A percentile compares a stretch with the other conserved stretches of the same genome.
Evolutionary conservation across 441 rosid species (phyloP).

Genomic region (Brassica hybrid): DNA sequence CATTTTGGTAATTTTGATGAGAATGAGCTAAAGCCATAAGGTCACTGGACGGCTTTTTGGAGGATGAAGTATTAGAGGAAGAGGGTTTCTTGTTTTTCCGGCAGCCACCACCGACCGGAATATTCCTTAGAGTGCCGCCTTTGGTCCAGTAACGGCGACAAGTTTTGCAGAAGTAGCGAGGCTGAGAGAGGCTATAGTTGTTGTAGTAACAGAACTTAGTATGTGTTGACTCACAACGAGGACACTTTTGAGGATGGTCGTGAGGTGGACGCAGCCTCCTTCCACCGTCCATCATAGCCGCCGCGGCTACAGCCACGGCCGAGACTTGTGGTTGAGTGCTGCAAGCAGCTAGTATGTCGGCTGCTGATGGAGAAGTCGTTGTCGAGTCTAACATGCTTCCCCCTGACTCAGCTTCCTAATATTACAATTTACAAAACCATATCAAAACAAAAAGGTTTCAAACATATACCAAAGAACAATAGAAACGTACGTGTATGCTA

Average conservation of each 20-base stretch:
- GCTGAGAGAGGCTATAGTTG: conserved; percentile 96
- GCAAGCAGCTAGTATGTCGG: conserved; percentile 65
- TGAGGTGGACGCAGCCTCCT: conserved; percentile 79
- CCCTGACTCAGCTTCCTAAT: conserved; percentile 51
- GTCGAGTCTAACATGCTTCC: conserved; percentile 59
- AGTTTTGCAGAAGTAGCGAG: conserved; percentile 95
- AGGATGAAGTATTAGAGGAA: conserved; percentile 48
- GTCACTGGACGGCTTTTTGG: conserved; percentile 62
- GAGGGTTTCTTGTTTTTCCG: conserved; percentile 80
- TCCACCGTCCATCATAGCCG: conserved; percentile 69
- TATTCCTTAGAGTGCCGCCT: conserved; percentile 90
- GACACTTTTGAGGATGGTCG: conserved; percentile 88
- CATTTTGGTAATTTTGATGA: conserved; percentile 51
- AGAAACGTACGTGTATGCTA: not conserved
- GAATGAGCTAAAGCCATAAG: conserved; percentile 61
- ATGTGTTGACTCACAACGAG: conserved; percentile 88
- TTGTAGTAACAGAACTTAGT: conserved; percentile 97
- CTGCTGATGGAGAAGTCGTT: conserved; percentile 77
- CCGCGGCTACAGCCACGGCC: conserved; percentile 39
- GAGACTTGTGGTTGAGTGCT: conserved; percentile 70
- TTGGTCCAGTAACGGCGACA: conserved; percentile 98
- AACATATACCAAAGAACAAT: not conserved
- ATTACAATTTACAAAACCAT: conserved; percentile 11
- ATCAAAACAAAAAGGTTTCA: conserved; percentile 6
- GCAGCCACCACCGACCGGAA: conserved; percentile 98